Conservation (phyloP, 495 filamentous ascomycete species). For the Apiosordaria backusii region DNA sequence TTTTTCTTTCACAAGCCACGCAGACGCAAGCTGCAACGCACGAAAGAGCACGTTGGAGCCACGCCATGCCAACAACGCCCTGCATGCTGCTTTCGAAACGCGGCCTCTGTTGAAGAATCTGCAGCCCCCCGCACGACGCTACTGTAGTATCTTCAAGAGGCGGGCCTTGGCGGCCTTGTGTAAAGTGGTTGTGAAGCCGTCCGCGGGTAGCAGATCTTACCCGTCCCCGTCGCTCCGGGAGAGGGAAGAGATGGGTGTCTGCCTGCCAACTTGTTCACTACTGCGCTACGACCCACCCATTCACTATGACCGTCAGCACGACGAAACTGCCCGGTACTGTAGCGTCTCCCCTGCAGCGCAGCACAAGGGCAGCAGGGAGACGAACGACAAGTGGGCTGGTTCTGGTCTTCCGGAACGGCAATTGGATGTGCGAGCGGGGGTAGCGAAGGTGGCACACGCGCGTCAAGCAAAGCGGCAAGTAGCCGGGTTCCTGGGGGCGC, state of each 20-base stretch:
- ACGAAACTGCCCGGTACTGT: background rate
- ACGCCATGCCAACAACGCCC: constrained; percentile 2
- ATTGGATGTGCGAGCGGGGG: background rate
- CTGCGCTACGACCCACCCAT: background rate
- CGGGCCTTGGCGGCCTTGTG: background rate
- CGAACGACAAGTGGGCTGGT: background rate
- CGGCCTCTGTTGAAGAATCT: background rate
- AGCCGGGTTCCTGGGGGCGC: background rate
- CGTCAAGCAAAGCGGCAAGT: too few species aligned
- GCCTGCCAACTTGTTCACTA: background rate
- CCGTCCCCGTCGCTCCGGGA: background rate
- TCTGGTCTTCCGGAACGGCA: background rate
- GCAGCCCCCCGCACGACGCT: background rate
- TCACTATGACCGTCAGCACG: background rate
- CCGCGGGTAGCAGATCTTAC: constrained; percentile 9
- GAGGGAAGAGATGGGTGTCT: background rate
- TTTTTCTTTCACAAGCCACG: background rate
- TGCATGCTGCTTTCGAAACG: constrained; percentile 1
- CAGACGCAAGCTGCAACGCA: background rate
- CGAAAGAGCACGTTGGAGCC: background rate
- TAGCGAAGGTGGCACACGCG: background rate
- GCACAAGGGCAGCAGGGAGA: too few species aligned
- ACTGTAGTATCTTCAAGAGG: background rate
- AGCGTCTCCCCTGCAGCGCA: background rate
- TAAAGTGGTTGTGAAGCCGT: background rate